Percentiles rank a stretch among this genome's conserved stretches.
phyloP scores from a whole-genome alignment of 768 basidiomycete species.

The Dioszegia crocea region DNA sequence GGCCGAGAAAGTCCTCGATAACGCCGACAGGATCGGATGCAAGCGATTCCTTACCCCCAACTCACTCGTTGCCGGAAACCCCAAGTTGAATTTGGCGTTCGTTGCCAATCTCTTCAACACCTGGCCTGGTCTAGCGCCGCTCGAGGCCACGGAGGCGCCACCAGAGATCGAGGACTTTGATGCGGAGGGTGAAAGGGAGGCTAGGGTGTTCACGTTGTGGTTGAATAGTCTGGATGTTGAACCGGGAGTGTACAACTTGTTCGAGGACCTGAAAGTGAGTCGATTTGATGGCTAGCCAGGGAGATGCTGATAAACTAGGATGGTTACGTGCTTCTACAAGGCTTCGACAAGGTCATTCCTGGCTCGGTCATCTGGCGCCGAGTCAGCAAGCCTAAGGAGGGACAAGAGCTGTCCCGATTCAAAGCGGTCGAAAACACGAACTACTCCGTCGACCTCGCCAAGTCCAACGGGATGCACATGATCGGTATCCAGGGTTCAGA shows the following conservation, averaged over 20 bases:
- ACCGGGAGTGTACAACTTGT: constrained; percentile 91
- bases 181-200: constrained; percentile 96
- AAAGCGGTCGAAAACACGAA: constrained; percentile 99
- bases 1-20: constrained; percentile 88
- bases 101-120: constrained; percentile 99
- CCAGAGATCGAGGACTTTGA: constrained; percentile 97
- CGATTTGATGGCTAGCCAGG: not conserved
- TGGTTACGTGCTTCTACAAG: constrained; percentile 84
- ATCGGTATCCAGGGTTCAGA: constrained; percentile 98
- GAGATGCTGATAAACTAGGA: constrained; percentile 50
- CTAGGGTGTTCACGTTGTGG: constrained; percentile 96
- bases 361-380: constrained; percentile 91
- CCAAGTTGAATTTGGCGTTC: constrained; percentile 87
- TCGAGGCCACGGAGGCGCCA: constrained; percentile 82
- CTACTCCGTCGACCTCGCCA: constrained; percentile 87
- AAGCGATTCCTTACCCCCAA: constrained; percentile 91
- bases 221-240: constrained; percentile 96
- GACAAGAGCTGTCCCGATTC: constrained; percentile 81
- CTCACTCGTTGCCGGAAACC: constrained; percentile 88
- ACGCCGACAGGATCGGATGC: constrained; percentile 89
- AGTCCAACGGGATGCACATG: constrained; percentile 87
- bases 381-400: constrained; percentile 86
- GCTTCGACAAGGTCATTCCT: constrained; percentile 91
- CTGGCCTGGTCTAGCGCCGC: constrained; percentile 85
- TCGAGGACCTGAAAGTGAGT: constrained; percentile 79